These are phyloP conservation scores for Eutypa lata DNA, from an alignment of 2,329 filamentous ascomycete species.

Conservation along the genomic window DNA sequence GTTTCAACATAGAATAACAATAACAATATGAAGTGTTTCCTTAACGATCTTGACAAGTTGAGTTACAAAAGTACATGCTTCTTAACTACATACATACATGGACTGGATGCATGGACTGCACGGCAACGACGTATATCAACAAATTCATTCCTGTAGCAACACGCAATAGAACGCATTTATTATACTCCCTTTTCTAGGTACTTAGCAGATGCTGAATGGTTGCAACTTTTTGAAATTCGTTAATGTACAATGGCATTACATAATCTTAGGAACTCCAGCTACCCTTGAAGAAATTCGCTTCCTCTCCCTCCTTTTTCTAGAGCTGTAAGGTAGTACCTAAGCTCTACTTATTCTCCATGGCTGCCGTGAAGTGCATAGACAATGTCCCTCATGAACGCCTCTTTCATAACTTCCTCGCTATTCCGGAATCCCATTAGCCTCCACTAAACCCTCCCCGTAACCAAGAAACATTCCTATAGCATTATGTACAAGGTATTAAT, in stretches of 20 bases:
- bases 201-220: not conserved
- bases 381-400: not conserved
- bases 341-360: not conserved
- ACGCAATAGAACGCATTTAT: too few species aligned
- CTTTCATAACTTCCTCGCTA: not conserved
- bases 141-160: too few species aligned
- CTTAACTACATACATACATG: too few species aligned
- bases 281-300: not conserved
- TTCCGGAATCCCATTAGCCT: not conserved
- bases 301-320: not conserved
- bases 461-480: not conserved
- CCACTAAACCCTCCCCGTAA: not conserved
- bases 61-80: not conserved
- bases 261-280: not conserved
- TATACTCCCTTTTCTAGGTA: too few species aligned
- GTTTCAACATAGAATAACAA: too few species aligned
- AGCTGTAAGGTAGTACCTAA: too few species aligned
- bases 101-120: not conserved
- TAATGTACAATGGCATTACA: not conserved
- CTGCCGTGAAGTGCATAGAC: not conserved
- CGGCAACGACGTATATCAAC: not conserved
- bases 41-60: too few species aligned
- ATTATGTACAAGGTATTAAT: constrained; percentile 1
- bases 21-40: too few species aligned
- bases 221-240: not conserved